Evolutionary conservation across 441 rosid species (phyloP).

Genomic region (Erodium trifolium): DNA sequence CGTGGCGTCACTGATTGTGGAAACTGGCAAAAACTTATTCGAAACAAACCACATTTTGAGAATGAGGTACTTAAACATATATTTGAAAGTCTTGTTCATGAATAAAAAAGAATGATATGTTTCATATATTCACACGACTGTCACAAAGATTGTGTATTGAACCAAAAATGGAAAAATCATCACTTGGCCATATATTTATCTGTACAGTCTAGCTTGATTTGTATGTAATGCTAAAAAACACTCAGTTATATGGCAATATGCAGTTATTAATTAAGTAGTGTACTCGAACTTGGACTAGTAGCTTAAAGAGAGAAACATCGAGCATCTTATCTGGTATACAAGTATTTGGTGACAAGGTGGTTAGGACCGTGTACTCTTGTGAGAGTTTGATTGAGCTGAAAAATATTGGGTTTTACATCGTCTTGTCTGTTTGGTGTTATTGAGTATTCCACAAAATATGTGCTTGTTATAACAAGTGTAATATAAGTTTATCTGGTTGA

Average conservation of each 20-base stretch:
- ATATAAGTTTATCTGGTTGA: conserved; percentile 14
- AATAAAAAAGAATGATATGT: no score
- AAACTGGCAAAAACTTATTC: conserved; percentile 54
- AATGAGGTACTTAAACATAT: conserved; percentile 45
- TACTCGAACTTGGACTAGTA: background rate
- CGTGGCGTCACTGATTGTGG: conserved; percentile 79
- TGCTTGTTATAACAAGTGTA: background rate
- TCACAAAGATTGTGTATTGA: background rate
- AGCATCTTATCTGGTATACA: no score
- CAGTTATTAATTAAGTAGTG: background rate
- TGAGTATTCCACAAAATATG: background rate
- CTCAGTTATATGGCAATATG: background rate
- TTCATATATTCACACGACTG: background rate
- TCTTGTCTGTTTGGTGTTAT: background rate
- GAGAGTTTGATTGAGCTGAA: no score
- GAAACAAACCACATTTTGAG: conserved; percentile 44
- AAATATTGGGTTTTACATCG: background rate
- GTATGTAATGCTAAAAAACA: background rate
- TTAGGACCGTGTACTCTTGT: no score
- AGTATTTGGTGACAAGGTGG: no score
- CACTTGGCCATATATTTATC: background rate
- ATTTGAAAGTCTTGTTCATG: background rate
- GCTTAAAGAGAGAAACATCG: no score
- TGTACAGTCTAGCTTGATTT: background rate
- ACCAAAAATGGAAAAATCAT: background rate